These are phyloP conservation scores for Paecilomyces dactylethromorphus DNA, from an alignment of 2,329 filamentous ascomycete genomes.

Conservation along the genomic window DNA sequence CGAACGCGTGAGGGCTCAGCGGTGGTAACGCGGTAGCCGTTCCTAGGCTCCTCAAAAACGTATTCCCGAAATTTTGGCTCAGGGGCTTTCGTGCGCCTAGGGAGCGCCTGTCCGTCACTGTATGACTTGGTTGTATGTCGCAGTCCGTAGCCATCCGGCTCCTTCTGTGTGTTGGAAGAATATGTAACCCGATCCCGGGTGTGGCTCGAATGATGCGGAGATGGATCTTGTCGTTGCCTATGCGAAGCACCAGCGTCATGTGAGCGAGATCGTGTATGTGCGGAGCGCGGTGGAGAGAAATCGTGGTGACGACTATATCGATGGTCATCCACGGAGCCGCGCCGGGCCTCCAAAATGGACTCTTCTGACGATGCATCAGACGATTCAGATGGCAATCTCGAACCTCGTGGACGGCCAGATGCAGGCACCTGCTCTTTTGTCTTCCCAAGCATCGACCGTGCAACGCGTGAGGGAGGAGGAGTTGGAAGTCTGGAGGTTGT, in stretches of 20 bases:
- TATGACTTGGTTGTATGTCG: conserved; percentile 6
- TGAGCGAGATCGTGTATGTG: conserved; percentile 26
- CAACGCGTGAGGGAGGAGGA: not conserved
- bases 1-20: conserved; percentile 8
- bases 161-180: not conserved
- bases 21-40: conserved; percentile 11
- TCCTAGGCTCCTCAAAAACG: conserved; percentile 15
- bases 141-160: not conserved
- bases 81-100: conserved; percentile 9
- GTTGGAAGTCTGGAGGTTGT: not conserved
- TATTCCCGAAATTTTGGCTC: conserved; percentile 19
- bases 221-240: conserved; percentile 19
- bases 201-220: conserved; percentile 13
- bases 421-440: not conserved
- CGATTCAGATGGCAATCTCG: conserved; percentile 2
- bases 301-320: conserved; percentile 12
- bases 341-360: conserved; percentile 8
- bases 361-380: conserved; percentile 24
- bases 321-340: conserved; percentile 8
- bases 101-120: conserved; percentile 7
- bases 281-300: conserved; percentile 19
- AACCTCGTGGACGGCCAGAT: not conserved
- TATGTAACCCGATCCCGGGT: conserved; percentile 1
- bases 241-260: conserved; percentile 28
- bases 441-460: not conserved